Evolutionary conservation across 176 grass and related monocot genomes (phyloP), one percentile per base, ranked within the genome.

Genomic region (Canna indica): DNA sequence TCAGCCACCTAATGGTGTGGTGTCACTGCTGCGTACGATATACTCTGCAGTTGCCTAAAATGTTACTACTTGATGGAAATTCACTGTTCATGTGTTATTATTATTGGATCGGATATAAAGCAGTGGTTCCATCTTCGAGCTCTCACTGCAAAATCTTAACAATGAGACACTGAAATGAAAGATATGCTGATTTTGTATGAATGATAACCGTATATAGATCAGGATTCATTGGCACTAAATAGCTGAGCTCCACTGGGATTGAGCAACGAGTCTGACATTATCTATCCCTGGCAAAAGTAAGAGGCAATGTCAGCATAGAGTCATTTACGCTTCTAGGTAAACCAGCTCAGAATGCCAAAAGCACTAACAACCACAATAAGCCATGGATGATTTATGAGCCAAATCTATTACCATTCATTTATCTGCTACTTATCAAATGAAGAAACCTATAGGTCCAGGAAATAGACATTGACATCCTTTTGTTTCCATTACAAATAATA

Each of bases 241-340:
- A 73, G 54, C 54, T 54, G 52, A 44, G 71, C 54, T 59, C 71
- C 39, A 10, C 71, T 54, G 25, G 71, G 71, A 20, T 73, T 73
- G 26, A 73, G 52, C 71, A 73, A 59, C 11, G 71, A 60, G 1
- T 73, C 54, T 1, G 71, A 73, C 71, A 73, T 73, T 44, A 73
- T 73, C 71, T 54, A 73, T 45, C 71, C 71, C 71, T 73, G 16
- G 8, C 5, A 18, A 41, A 73, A 22, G 41, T 1, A 59, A 29
- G 26, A 30, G 33, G 36, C 27, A 34, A 2, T 0, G 31, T 57
- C 20, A 73, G 17, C 24, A 27, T n/a, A n/a, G 18, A 28, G 30
- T n/a, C n/a, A n/a, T 39, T n/a, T 42, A 42, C 15, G 25, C 24
- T 15, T 62, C 3, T 17, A 31, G 29, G 14, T 31, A 17, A 32